Percentiles rank a stretch among this genome's conserved stretches.
Conservation (phyloP, 352 stramenopile species). For the Lagenidium sp. region DNA sequence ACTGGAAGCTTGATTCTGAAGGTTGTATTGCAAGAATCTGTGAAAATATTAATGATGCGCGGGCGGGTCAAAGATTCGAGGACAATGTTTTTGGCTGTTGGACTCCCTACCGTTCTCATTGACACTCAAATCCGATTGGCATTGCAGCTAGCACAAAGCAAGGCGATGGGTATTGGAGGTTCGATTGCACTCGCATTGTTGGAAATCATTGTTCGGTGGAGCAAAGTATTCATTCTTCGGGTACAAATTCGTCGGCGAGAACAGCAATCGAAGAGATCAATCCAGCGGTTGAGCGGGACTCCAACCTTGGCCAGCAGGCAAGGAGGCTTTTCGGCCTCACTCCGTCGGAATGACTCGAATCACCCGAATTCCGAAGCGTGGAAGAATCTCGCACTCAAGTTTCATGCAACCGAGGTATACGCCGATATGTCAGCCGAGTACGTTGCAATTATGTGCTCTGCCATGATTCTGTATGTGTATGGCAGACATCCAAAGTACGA, state of each 20-base stretch:
- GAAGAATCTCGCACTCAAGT: conserved; percentile 2
- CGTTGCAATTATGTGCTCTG: conserved; percentile 29
- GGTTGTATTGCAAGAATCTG: conserved; percentile 21
- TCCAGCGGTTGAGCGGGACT: too few relatives aligned
- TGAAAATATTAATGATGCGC: conserved; percentile 14
- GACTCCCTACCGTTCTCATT: conserved; percentile 27
- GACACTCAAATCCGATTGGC: conserved; percentile 33
- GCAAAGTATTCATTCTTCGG: conserved; percentile 17
- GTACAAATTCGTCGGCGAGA: conserved; percentile 10
- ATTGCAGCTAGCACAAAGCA: conserved; percentile 18
- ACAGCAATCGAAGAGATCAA: neutral
- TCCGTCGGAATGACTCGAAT: too few relatives aligned
- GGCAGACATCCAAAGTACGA: conserved; percentile 24
- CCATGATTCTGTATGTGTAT: conserved; percentile 23
- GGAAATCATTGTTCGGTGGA: conserved; percentile 20
- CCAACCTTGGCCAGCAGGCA: neutral
- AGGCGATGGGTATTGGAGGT: conserved; percentile 14
- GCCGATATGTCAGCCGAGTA: conserved; percentile 36
- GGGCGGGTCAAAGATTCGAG: conserved; percentile 21
- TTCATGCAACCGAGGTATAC: conserved; percentile 9
- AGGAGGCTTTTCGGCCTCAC: too few relatives aligned
- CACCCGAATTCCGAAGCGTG: neutral
- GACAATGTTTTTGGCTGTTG: conserved; percentile 28
- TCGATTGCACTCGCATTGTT: conserved; percentile 20
- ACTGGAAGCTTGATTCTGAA: conserved; percentile 22